Percentiles rank a stretch among this genome's conserved stretches.
Conservation (phyloP, 805 yeast species). For the Vanderwaltozyma yarrowii region DNA sequence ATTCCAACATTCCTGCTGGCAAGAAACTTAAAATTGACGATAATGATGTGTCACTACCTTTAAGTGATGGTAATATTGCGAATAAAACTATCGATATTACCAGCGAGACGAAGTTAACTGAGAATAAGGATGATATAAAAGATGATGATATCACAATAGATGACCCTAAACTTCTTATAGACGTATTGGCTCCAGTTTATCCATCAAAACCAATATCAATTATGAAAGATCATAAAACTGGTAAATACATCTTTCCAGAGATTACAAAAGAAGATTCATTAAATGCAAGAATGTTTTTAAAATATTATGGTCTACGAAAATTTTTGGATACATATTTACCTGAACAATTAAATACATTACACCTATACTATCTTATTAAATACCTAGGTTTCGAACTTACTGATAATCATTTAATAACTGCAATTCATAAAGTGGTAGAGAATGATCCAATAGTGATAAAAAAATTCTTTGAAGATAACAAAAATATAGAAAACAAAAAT, state of each 20-base stretch:
- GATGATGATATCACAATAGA: neutral
- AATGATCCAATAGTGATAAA: conserved; percentile 10
- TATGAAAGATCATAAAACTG: conserved; percentile 17
- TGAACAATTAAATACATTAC: conserved; percentile 45
- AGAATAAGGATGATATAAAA: neutral
- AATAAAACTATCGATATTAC: neutral
- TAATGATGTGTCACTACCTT: neutral
- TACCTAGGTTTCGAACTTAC: conserved; percentile 49
- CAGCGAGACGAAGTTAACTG: too few species aligned
- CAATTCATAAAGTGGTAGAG: conserved; percentile 19
- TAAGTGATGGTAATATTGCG: neutral
- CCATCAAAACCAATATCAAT: conserved; percentile 6
- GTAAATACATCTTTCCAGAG: conserved; percentile 29
- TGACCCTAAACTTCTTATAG: neutral
- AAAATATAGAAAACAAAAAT: too few species aligned
- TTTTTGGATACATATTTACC: conserved; percentile 58
- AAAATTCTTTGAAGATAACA: conserved; percentile 5
- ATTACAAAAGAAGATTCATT: conserved; percentile 36
- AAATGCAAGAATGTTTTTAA: conserved; percentile 43
- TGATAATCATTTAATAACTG: conserved; percentile 27
- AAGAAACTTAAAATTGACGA: neutral
- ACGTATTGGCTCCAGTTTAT: neutral
- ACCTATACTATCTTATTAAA: conserved; percentile 45
- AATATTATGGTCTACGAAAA: conserved; percentile 45
- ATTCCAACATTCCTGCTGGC: too few species aligned